Percentiles rank a stretch among this genome's conserved stretches.
Evolutionary conservation across 2,329 filamentous ascomycete species (phyloP).

Genomic region (Stemphylium beticola): DNA sequence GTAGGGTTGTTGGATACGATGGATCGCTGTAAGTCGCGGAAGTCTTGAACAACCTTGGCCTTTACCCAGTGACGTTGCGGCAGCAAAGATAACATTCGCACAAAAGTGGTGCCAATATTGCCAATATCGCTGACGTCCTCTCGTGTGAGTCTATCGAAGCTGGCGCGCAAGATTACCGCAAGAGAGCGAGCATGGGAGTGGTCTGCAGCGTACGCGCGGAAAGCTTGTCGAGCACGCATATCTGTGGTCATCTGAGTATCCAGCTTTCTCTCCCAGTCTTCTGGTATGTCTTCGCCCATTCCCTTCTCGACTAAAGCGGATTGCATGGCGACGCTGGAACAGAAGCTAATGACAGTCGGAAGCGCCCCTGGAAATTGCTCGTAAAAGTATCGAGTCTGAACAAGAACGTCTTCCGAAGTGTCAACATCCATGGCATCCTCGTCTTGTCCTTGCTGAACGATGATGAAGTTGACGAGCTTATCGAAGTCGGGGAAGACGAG

Average conservation of each 20-base stretch:
- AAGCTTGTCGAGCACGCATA: conserved; percentile 64
- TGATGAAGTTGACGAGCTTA: conserved; percentile 54
- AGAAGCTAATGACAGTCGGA: conserved; percentile 72
- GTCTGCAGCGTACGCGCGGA: conserved; percentile 58
- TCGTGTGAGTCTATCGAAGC: conserved; percentile 53
- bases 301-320: conserved; percentile 58
- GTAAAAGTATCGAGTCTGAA: conserved; percentile 40
- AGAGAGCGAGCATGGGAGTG: conserved; percentile 46
- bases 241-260: conserved; percentile 76
- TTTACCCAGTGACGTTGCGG: conserved; percentile 54
- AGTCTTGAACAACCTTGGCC: conserved; percentile 40
- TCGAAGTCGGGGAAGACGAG: conserved; percentile 53
- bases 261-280: conserved; percentile 84
- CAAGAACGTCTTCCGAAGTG: conserved; percentile 30
- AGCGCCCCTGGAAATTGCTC: conserved; percentile 60
- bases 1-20: conserved; percentile 75
- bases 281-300: conserved; percentile 64
- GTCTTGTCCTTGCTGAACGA: conserved; percentile 45
- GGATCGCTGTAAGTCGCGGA: conserved; percentile 62
- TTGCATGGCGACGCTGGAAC: conserved; percentile 65
- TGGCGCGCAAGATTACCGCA: conserved; percentile 51
- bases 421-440: conserved; percentile 46
- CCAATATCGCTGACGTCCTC: conserved; percentile 51
- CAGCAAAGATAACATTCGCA: conserved; percentile 62
- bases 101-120: conserved; percentile 57